Percentiles rank a stretch among this genome's conserved stretches.
These are phyloP conservation scores for Hibiscus mutabilis DNA, from an alignment of 345 rosid genomes.

Conservation along the genomic window DNA sequence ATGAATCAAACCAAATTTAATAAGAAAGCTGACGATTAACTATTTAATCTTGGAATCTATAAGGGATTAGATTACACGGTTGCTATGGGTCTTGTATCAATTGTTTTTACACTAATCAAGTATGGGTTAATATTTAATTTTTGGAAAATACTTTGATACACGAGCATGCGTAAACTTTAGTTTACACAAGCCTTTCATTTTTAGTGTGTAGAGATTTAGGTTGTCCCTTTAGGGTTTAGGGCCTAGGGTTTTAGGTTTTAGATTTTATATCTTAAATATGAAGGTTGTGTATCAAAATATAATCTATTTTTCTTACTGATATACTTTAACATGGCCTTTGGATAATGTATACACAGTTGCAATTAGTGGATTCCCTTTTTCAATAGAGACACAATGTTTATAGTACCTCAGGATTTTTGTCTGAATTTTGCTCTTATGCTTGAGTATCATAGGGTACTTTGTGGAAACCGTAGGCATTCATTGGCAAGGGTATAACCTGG, in stretches of 20 bases:
- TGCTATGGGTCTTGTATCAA: neutral
- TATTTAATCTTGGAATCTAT: neutral
- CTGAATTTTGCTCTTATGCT: neutral
- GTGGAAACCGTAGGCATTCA: neutral
- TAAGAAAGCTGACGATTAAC: neutral
- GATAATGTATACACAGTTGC: neutral
- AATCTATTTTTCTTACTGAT: too few species aligned
- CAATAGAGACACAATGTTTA: neutral
- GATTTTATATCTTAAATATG: too few species aligned
- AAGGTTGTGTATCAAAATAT: too few species aligned
- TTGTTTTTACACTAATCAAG: neutral
- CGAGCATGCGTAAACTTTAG: too few species aligned
- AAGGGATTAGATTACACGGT: too few species aligned
- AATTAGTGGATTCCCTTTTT: neutral
- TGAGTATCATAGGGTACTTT: neutral
- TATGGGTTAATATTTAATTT: too few species aligned
- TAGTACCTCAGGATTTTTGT: neutral
- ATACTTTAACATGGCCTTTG: too few species aligned
- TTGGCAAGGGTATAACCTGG: neutral
- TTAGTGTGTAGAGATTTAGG: too few species aligned
- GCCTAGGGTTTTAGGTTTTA: too few species aligned
- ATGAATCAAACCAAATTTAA: neutral
- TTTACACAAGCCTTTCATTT: too few species aligned
- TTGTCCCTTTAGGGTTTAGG: too few species aligned
- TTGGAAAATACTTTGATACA: too few species aligned